Conservation (phyloP, 2,329 filamentous ascomycete genomes). For the Epichloe coenophiala region DNA sequence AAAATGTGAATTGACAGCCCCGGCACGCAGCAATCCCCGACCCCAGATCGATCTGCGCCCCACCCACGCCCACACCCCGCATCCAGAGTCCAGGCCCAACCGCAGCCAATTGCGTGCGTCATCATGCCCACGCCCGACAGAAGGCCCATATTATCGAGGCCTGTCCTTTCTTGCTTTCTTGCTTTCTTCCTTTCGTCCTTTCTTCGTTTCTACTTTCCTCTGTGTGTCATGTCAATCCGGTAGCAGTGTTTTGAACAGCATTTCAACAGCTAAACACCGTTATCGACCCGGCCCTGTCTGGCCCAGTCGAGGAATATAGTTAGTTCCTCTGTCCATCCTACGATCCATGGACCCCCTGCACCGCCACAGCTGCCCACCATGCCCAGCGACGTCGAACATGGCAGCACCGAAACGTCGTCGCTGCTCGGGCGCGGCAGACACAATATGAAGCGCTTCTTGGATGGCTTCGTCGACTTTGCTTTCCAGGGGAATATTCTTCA, state of each 20-base stretch:
- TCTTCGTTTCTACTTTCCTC: neutral
- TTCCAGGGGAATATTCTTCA: constrained; percentile 63
- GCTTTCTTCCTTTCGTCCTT: no score
- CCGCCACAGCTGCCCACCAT: neutral
- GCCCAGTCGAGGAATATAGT: no score
- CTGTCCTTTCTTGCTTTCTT: no score
- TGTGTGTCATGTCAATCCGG: no score
- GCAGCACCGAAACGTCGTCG: constrained; percentile 17
- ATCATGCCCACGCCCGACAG: neutral
- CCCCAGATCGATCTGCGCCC: neutral
- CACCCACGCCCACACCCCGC: no score
- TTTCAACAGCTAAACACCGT: no score
- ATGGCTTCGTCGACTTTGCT: constrained; percentile 59
- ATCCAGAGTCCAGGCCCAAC: neutral
- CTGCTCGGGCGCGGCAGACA: constrained; percentile 34
- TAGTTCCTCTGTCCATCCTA: no score
- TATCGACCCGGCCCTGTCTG: no score
- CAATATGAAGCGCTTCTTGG: constrained; percentile 37
- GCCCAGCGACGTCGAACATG: constrained; percentile 1
- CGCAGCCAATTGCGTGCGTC: neutral
- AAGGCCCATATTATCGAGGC: no score
- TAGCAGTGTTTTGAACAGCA: no score
- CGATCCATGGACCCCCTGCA: no score
- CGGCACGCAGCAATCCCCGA: neutral
- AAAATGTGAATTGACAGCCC: no score